Evolutionary conservation across 2,329 filamentous ascomycete species (phyloP), one percentile per base, ranked within the genome.

Genomic region (Zopfia rhizophila): DNA sequence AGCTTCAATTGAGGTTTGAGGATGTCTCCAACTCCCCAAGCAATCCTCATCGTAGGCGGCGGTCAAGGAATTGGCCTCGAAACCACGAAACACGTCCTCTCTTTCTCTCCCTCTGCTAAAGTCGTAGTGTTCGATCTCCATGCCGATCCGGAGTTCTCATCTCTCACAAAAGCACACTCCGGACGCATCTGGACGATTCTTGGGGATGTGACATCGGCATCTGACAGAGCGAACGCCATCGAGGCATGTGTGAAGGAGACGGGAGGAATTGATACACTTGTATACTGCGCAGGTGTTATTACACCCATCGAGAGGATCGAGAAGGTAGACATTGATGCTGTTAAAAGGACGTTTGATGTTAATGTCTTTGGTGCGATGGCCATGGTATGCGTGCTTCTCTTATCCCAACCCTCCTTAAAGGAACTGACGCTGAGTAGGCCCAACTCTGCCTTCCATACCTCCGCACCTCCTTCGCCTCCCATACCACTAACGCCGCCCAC

Each of bases 341-440:
- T 56, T 7, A 56, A 61, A 30, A 45, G 18, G 25, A 46, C 53
- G 7, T 63, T 55, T 36, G 60, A 58, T 24, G 53, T 62, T 14
- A 63, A 65, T 45, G 53, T 63, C 17, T 63, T 65, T 24, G 61
- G 60, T 7, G 52, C 55, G 3, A 58, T 62, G 47, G 53, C 42
- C 3, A 62, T 63, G 55, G 61, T 61, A 59, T 4, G 48, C 25
- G n/a, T n/a, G n/a, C n/a, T n/a, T 17, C 4, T 31, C 21, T n/a
- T n/a, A n/a, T n/a, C n/a, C n/a, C n/a, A n/a, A n/a, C n/a, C 19
- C 13, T 11, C 21, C 36, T 27, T 5, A 41, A 17, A 21, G 45
- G 12, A 43, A 39, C n/a, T 27, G 14, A 33, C 5, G 7, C 21
- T 10, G 27, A 14, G 7, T 25, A 63, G 61, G 44, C 44, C 27